phyloP scores from a whole-genome alignment of 2,329 filamentous ascomycete species.

The Botrytis fabae region DNA sequence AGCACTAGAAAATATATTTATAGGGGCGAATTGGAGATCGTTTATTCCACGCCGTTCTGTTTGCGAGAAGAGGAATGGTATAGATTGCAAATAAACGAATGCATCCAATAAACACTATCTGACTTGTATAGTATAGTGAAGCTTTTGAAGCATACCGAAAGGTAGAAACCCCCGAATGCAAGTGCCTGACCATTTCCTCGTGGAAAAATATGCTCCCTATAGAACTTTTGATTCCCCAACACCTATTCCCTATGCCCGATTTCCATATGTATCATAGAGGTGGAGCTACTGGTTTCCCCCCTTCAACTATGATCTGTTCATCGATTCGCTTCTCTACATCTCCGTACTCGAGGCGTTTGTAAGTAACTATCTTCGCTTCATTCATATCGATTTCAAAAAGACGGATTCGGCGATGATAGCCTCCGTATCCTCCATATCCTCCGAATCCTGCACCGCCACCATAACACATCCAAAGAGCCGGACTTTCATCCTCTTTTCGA shows the following conservation, averaged over 20 bases:
- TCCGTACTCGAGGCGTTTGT: conserved; percentile 80
- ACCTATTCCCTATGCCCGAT: background rate
- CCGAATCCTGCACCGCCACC: conserved; percentile 89
- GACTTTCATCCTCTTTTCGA: conserved; percentile 44
- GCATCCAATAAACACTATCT: background rate
- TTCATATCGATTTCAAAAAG: conserved; percentile 95
- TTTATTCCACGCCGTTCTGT: background rate
- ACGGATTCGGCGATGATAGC: conserved; percentile 78
- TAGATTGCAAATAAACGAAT: background rate
- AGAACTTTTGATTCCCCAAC: background rate
- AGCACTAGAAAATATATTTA: background rate
- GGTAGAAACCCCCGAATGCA: background rate
- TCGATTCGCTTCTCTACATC: conserved; percentile 56
- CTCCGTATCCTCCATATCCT: conserved; percentile 89
- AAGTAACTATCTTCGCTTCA: conserved; percentile 82
- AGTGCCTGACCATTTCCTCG: background rate
- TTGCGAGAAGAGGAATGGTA: background rate
- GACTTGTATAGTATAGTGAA: background rate
- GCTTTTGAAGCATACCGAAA: background rate
- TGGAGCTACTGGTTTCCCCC: conserved; percentile 44
- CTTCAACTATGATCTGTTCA: conserved; percentile 66
- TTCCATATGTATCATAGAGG: background rate
- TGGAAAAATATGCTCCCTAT: background rate
- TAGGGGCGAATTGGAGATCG: background rate
- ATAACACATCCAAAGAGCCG: conserved; percentile 96